Conservation (phyloP, 2,329 filamentous ascomycete genomes). For the Epichloe amarillans region DNA sequence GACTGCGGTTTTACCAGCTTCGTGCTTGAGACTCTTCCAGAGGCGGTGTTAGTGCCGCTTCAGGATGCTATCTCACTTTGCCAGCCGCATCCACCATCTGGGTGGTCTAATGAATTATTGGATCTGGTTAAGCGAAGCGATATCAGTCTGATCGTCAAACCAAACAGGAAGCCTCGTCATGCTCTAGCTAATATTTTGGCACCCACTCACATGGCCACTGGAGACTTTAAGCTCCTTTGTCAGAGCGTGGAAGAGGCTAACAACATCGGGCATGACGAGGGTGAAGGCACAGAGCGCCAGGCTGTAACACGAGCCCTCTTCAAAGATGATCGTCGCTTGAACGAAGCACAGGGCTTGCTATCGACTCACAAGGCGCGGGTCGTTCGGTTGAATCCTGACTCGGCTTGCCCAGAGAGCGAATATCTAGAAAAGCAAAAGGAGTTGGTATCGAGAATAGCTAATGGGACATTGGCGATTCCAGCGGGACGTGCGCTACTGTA, state of each 20-base stretch:
- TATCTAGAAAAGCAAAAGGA: conserved; percentile 88
- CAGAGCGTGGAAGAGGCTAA: conserved; percentile 47
- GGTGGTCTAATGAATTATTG: conserved; percentile 60
- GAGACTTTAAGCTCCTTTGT: conserved; percentile 71
- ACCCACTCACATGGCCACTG: conserved; percentile 50
- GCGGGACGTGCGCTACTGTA: conserved; percentile 77
- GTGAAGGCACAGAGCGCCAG: conserved; percentile 72
- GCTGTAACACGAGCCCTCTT: conserved; percentile 78
- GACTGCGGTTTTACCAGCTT: conserved; percentile 51
- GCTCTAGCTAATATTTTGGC: conserved; percentile 29
- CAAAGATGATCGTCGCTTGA: conserved; percentile 76
- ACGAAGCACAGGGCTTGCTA: conserved; percentile 74
- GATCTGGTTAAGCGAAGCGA: conserved; percentile 71
- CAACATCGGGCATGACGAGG: conserved; percentile 55
- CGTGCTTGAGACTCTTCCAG: conserved; percentile 71
- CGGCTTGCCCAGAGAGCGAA: conserved; percentile 72
- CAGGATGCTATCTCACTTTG: conserved; percentile 76
- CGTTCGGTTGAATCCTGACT: conserved; percentile 62
- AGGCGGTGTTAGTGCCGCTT: conserved; percentile 67
- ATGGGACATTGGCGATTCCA: conserved; percentile 78
- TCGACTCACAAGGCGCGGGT: conserved; percentile 71
- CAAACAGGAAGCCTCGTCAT: conserved; percentile 17
- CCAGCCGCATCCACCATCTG: conserved; percentile 66
- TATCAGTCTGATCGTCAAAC: conserved; percentile 51
- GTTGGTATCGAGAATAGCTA: conserved; percentile 72